Evolutionary conservation across 192 early-diverging fungal genomes (phyloP), one percentile per base, ranked within the genome.

Genomic region (Rhizophagus clarus): DNA sequence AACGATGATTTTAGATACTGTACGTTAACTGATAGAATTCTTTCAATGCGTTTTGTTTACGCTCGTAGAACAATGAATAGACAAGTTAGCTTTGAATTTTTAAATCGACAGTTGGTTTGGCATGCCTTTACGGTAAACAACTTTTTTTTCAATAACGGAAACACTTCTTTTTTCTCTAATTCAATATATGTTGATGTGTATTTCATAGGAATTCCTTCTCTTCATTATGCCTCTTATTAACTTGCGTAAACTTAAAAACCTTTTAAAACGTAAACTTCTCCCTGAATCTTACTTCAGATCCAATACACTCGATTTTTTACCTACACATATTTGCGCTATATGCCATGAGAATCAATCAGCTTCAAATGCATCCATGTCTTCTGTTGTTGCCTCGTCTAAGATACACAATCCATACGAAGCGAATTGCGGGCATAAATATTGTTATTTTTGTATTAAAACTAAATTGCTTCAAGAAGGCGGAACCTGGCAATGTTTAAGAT

Each of bases 71-170:
- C 93, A 67, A 84, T 93, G 72, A 83, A 90, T 45, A 88, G 95
- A 61, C 89, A 91, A 76, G 92, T 97, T 40, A 95, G 92, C 82
- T 96, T 95, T 81, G 97, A 98, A 81, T 97, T 95, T 80, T 88
- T 98, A 81, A 98, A 97, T 82, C 90, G 96, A 20, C 95, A 98
- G 86, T 88, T 97, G 78, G 95, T 97, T 34, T 98, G 95, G 95
- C 93, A 96, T 31, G 94, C 94, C 64, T 96, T 97, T 77, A 95
- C 95, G 32, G 93, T 93, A 91, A 74, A 88, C 81, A 64, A 40
- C 49, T 73, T 82, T 67, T 76, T 73, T 70, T 34, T 67, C 26
- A n/a, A 63, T 47, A 61, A 32, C 67, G 24, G 17, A 82, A 29
- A 17, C 11, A 24, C 80, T 81, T 64, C 17, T 49, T 66, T 66